Evolutionary conservation across 108 stramenopile genomes (phyloP).

Genomic region (Mediolabrus comicus): DNA sequence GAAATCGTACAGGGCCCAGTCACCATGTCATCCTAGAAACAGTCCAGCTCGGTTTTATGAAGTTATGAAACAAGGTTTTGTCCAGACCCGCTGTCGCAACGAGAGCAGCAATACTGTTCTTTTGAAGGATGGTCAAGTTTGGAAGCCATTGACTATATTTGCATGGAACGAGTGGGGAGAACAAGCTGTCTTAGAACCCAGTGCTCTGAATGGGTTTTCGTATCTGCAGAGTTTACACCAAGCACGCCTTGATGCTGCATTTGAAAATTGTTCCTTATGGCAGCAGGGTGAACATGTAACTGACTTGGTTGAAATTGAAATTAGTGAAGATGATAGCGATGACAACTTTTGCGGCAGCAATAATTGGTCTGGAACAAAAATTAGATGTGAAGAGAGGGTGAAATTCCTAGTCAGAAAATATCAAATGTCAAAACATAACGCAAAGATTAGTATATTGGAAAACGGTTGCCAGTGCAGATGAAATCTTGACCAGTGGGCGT

Average conservation of each 20-base stretch:
- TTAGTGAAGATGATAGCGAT: too few species aligned
- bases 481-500: too few species aligned
- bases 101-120: background rate
- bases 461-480: background rate
- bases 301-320: too few species aligned
- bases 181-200: background rate
- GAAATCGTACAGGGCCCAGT: background rate
- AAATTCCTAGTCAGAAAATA: background rate
- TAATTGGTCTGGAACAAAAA: background rate
- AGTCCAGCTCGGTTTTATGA: background rate
- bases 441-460: background rate
- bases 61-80: background rate
- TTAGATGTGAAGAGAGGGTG: background rate
- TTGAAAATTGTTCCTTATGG: too few species aligned
- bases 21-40: background rate
- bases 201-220: background rate
- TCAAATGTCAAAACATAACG: background rate
- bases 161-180: background rate
- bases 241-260: background rate
- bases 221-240: background rate
- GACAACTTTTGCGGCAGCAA: background rate
- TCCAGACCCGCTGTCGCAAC: background rate
- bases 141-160: background rate
- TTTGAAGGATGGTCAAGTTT: background rate
- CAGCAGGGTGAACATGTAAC: too few species aligned